phyloP scores from a whole-genome alignment of 768 basidiomycete genomes.

The Leccinellum rugosiceps region DNA sequence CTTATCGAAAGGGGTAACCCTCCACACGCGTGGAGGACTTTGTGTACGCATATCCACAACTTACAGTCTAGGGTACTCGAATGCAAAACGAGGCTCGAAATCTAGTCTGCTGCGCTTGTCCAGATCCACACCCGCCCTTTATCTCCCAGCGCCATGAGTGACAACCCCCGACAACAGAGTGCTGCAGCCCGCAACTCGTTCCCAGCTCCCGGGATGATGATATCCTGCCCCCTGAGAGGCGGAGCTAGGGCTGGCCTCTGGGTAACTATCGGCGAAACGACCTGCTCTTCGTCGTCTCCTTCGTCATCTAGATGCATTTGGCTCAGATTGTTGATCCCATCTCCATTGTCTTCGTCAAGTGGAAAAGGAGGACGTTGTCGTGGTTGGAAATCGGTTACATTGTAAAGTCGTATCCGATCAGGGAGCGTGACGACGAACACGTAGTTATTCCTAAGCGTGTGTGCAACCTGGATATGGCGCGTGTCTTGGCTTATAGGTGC shows the following conservation, averaged over 20 bases:
- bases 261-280: background rate
- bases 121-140: conserved; percentile 27
- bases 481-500: conserved; percentile 40
- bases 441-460: conserved; percentile 49
- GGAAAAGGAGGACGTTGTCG: conserved; percentile 44
- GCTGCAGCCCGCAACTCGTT: conserved; percentile 38
- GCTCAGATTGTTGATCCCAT: conserved; percentile 18
- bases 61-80: background rate
- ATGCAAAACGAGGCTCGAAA: background rate
- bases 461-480: conserved; percentile 39
- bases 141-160: conserved; percentile 20
- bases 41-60: background rate
- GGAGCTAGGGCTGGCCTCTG: conserved; percentile 16
- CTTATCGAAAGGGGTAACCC: background rate
- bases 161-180: conserved; percentile 41
- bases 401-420: conserved; percentile 42
- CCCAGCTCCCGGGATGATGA: conserved; percentile 13
- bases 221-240: conserved; percentile 18
- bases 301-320: conserved; percentile 30
- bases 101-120: conserved; percentile 18
- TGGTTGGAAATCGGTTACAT: conserved; percentile 44
- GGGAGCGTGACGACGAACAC: conserved; percentile 46
- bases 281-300: conserved; percentile 20
- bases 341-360: conserved; percentile 25
- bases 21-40: background rate